phyloP scores from a whole-genome alignment of 2,329 filamentous ascomycete genomes.

The Neospermospora avenae region DNA sequence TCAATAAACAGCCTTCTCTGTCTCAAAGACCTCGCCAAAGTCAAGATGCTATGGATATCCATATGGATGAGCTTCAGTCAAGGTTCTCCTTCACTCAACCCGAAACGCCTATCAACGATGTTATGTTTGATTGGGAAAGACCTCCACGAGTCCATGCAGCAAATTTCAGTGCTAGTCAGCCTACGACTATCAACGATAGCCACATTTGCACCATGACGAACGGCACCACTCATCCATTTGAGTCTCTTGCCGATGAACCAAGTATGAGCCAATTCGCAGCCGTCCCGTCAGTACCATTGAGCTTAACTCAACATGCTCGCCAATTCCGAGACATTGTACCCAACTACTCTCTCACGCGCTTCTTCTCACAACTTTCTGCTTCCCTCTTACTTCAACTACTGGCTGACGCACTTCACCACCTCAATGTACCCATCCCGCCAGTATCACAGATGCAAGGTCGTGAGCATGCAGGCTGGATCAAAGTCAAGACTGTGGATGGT shows the following conservation, averaged over 20 bases:
- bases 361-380: conserved; percentile 80
- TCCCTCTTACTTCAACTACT: conserved; percentile 76
- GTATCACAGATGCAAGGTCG: conserved; percentile 45
- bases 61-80: conserved; percentile 44
- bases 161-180: conserved; percentile 41
- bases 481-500: conserved; percentile 71
- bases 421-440: conserved; percentile 69
- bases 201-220: conserved; percentile 27
- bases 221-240: conserved; percentile 44
- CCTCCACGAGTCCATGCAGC: conserved; percentile 43
- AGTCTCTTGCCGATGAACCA: conserved; percentile 79
- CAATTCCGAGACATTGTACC: conserved; percentile 91
- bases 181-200: conserved; percentile 36
- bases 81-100: conserved; percentile 81
- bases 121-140: conserved; percentile 84
- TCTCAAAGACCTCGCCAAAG: conserved; percentile 32
- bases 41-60: conserved; percentile 67
- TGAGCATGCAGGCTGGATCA: conserved; percentile 60
- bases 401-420: conserved; percentile 74
- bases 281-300: conserved; percentile 73
- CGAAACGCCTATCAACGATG: conserved; percentile 69
- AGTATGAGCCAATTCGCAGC: conserved; percentile 82
- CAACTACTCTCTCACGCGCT: conserved; percentile 80
- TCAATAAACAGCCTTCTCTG: conserved; percentile 60
- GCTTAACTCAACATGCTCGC: conserved; percentile 83